A percentile compares a stretch with the other conserved stretches of the same genome.
Evolutionary conservation across 768 basidiomycete species (phyloP).

Genomic region (Cantharellus cinnabarinus): DNA sequence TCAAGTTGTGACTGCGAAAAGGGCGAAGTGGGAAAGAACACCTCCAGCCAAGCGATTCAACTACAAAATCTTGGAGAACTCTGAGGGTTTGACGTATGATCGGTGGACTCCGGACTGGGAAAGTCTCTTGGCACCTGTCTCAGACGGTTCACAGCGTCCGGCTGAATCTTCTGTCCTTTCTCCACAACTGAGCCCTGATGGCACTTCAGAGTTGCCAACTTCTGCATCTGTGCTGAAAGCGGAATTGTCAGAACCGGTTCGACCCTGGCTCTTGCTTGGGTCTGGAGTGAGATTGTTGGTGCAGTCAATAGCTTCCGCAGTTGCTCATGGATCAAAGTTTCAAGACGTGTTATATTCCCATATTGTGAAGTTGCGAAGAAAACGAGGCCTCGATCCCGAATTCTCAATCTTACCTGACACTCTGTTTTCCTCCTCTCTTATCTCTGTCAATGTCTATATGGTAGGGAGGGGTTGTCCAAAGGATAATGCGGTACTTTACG

Average conservation of each 20-base stretch:
- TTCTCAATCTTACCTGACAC: slow-evolving; percentile 23
- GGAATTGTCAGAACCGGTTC: slow-evolving; percentile 45
- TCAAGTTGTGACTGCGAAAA: slow-evolving; percentile 32
- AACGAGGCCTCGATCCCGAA: no score
- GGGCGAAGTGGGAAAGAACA: slow-evolving; percentile 47
- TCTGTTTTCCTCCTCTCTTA: slow-evolving; percentile 39
- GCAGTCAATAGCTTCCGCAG: slow-evolving; percentile 26
- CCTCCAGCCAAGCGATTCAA: slow-evolving; percentile 77
- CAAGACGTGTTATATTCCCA: slow-evolving; percentile 29
- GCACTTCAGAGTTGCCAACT: not conserved
- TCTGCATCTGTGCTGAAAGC: not conserved
- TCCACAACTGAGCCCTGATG: slow-evolving; percentile 6
- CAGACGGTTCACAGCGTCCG: slow-evolving; percentile 15
- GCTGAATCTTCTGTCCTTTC: slow-evolving; percentile 5
- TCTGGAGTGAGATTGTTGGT: slow-evolving; percentile 18
- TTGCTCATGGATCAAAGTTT: slow-evolving; percentile 34
- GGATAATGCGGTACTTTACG: slow-evolving; percentile 55
- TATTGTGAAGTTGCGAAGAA: no score
- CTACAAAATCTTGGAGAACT: slow-evolving; percentile 40
- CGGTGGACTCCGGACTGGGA: slow-evolving; percentile 70
- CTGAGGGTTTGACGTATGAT: slow-evolving; percentile 15
- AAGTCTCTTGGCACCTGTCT: slow-evolving; percentile 17
- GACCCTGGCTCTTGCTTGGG: slow-evolving; percentile 24
- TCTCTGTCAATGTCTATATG: slow-evolving; percentile 44
- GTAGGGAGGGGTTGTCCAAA: slow-evolving; percentile 49